Evolutionary conservation across 2,329 filamentous ascomycete genomes (phyloP).

Genomic region (Bimuria novae-zelandiae): DNA sequence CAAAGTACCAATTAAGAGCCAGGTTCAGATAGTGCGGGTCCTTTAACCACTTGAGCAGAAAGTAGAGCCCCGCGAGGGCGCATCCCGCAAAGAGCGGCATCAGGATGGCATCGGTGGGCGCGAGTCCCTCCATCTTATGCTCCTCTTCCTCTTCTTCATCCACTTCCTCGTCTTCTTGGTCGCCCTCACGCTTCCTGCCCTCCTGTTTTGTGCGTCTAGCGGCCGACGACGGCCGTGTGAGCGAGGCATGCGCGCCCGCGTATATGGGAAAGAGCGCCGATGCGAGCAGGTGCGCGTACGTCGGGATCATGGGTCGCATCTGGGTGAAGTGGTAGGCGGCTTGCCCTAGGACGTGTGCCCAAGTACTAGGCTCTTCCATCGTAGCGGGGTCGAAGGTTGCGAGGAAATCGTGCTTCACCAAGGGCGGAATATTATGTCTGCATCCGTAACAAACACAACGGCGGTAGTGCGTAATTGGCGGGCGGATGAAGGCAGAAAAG

Average conservation of each 20-base stretch:
- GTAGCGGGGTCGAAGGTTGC: background rate
- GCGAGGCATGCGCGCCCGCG: conserved; percentile 80
- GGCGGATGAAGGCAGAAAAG: too few species aligned
- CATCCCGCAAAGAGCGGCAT: conserved; percentile 79
- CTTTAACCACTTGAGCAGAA: conserved; percentile 85
- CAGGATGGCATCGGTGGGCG: conserved; percentile 79
- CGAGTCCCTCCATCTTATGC: conserved; percentile 69
- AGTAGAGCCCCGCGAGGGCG: conserved; percentile 77
- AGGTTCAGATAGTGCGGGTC: conserved; percentile 82
- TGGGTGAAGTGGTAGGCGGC: conserved; percentile 51
- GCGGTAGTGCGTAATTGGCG: too few species aligned
- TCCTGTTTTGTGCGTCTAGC: conserved; percentile 62
- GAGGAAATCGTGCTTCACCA: too few species aligned
- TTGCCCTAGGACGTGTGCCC: conserved; percentile 35
- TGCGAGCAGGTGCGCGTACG: conserved; percentile 65
- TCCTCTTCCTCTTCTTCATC: conserved; percentile 58
- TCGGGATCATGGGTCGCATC: conserved; percentile 53
- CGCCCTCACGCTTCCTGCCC: conserved; percentile 41
- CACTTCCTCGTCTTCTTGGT: conserved; percentile 44
- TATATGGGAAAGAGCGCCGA: conserved; percentile 84
- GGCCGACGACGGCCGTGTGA: conserved; percentile 82
- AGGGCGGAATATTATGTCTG: too few species aligned
- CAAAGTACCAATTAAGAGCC: conserved; percentile 83
- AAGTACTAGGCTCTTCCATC: conserved; percentile 38
- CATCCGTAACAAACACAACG: too few species aligned